Conservation (phyloP, 2,329 filamentous ascomycete species). For the Didymella segeticola region DNA sequence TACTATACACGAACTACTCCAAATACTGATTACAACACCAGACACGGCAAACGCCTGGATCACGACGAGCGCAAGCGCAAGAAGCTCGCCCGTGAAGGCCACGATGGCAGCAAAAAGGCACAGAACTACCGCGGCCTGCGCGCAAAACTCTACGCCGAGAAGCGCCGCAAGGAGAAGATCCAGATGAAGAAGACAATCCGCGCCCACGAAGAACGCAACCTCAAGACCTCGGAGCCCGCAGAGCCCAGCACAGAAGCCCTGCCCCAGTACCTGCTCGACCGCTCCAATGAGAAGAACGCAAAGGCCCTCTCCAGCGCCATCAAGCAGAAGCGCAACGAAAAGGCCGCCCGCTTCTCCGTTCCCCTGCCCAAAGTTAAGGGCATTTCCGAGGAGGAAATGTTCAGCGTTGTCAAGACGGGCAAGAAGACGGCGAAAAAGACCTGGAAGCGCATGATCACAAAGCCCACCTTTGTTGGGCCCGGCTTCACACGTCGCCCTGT, state of each 20-base stretch:
- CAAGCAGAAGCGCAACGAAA: conserved; percentile 90
- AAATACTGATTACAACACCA: conserved; percentile 29
- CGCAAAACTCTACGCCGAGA: conserved; percentile 92
- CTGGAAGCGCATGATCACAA: conserved; percentile 77
- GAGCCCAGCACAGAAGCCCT: conserved; percentile 83
- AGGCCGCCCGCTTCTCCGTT: conserved; percentile 91
- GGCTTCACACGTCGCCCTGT: conserved; percentile 90
- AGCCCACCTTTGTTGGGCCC: conserved; percentile 86
- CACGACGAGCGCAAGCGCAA: conserved; percentile 91
- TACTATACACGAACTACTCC: not conserved
- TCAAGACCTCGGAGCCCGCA: conserved; percentile 81
- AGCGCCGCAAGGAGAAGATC: conserved; percentile 88
- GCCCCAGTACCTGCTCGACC: conserved; percentile 92
- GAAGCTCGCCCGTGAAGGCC: conserved; percentile 83
- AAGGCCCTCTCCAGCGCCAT: conserved; percentile 84
- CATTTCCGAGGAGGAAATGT: conserved; percentile 94
- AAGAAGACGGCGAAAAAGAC: conserved; percentile 83
- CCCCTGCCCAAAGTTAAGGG: conserved; percentile 93
- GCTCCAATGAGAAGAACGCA: conserved; percentile 70
- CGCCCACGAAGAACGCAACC: conserved; percentile 92
- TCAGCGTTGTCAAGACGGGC: conserved; percentile 93
- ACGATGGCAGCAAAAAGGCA: conserved; percentile 86
- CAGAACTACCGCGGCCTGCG: conserved; percentile 91
- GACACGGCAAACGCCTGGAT: conserved; percentile 63
- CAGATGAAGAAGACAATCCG: conserved; percentile 66